Evolutionary conservation across 306 rosid species (phyloP).

Genomic region (Comarum palustre): DNA sequence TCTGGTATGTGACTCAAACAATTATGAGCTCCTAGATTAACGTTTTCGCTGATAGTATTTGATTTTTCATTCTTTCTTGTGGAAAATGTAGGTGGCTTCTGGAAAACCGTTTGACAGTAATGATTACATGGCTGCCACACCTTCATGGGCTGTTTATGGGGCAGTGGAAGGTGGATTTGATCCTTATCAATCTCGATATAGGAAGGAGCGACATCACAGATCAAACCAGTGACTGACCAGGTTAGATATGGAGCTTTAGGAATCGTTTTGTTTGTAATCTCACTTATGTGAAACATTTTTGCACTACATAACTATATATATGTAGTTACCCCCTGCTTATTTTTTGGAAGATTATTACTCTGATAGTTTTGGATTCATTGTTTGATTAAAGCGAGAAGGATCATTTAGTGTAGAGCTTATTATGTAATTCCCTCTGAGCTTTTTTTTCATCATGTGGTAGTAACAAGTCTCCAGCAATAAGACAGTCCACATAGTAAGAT

Average conservation of each 20-base stretch:
- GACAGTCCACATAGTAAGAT: not conserved
- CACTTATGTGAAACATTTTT: not conserved
- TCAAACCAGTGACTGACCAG: conserved; percentile 47
- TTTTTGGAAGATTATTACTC: not conserved
- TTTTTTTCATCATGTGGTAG: not conserved
- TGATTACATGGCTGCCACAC: conserved; percentile 86
- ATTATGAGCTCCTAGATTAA: conserved; percentile 18
- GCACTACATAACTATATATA: not conserved
- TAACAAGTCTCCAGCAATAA: not conserved
- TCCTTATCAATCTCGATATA: conserved; percentile 71
- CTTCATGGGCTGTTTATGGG: conserved; percentile 93
- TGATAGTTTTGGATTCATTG: not conserved
- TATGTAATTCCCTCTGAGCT: not conserved
- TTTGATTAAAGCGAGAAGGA: not conserved
- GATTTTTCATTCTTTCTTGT: conserved; percentile 10
- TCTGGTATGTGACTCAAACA: conserved; percentile 48
- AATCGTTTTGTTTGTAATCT: conserved; percentile 24
- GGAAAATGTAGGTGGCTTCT: conserved; percentile 75
- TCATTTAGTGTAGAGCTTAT: not conserved
- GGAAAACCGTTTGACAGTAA: conserved; percentile 67
- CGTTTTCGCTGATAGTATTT: not conserved
- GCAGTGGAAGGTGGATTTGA: conserved; percentile 93
- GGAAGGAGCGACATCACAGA: conserved; percentile 87
- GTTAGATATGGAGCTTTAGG: conserved; percentile 34
- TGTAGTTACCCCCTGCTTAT: not conserved